phyloP scores from a whole-genome alignment of 1,284 basidiomycete species.

The Irpex sp. region DNA sequence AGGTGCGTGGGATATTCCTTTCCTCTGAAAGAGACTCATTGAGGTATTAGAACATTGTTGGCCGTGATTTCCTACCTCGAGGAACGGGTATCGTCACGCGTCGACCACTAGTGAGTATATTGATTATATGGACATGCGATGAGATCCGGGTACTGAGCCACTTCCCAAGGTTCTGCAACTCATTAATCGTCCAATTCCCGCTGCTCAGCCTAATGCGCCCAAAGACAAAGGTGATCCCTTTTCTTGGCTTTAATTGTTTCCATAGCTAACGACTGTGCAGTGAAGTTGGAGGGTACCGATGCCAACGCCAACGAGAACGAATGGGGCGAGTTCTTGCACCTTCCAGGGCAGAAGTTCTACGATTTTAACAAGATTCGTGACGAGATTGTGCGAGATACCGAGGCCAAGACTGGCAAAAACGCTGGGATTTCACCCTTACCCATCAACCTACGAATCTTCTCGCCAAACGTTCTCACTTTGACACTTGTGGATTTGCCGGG shows the following conservation, averaged over 20 bases:
- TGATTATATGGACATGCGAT: neutral
- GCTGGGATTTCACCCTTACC: constrained; percentile 94
- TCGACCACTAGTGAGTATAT: constrained; percentile 69
- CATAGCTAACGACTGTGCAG: neutral
- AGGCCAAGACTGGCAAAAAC: constrained; percentile 96
- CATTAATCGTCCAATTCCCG: constrained; percentile 70
- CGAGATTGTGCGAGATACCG: constrained; percentile 95
- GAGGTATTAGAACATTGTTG: constrained; percentile 82
- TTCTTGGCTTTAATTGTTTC: neutral
- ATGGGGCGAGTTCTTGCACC: constrained; percentile 98
- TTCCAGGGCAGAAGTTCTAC: constrained; percentile 95
- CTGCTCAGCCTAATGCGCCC: constrained; percentile 42
- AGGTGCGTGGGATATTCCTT: constrained; percentile 42
- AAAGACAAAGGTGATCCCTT: constrained; percentile 7
- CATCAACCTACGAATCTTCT: constrained; percentile 96
- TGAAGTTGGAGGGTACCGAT: constrained; percentile 33
- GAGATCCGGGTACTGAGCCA: neutral
- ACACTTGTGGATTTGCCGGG: constrained; percentile 97
- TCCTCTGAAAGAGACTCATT: neutral
- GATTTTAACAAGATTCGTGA: constrained; percentile 96
- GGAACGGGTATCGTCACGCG: constrained; percentile 97
- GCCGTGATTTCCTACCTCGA: constrained; percentile 94
- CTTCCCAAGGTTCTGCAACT: constrained; percentile 79
- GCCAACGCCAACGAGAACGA: constrained; percentile 83
- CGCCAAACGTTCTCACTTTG: constrained; percentile 93